Evolutionary conservation across 257 asterid species (phyloP), one percentile per base, ranked within the genome.

Genomic region (Fraxinus pennsylvanica): DNA sequence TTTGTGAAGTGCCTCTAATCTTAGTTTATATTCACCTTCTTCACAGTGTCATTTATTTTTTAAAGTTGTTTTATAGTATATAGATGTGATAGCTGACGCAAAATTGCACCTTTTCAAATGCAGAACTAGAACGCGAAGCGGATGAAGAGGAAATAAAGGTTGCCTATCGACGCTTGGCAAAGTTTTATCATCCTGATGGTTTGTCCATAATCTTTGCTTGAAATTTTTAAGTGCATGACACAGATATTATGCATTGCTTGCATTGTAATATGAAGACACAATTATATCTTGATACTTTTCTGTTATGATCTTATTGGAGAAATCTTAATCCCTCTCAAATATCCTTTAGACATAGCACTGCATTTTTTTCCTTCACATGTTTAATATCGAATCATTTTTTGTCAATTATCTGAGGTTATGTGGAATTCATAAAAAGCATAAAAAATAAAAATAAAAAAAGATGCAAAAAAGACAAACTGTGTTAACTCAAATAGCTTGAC

Each of bases 171-270:
- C 96, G 98, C 45, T 82, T 96, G 88, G 99, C 96, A 15, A 96
- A 93, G 88, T 93, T 88, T 85, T 93, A 96, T 86, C 99, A 96
- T 85, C 99, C 99, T 70, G 99, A 93, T 89, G 97, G 98, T 96
- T 82, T 73, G 94, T 85, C 74, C 87, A 43, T 79, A 69, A 72
- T 71, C 85, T 79, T 82, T 25, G 29, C 73, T 72, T 65, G 66
- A 59, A 66, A 70, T 15, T 52, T 71, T 2, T 65, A 9, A 5
- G 3, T 63, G 35, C 35, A 22, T 13, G 35, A 43, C 57, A 27
- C 30, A 57, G 19, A 74, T 36, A 47, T 15, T 61, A 2, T 71
- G n/a, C 32, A 38, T 57, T 38, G 4, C n/a, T 59, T 41, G 41
- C 25, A 6, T 21, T 71, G 38, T 15, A 65, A 25, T 14, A 17